phyloP scores from a whole-genome alignment of 306 rosid genomes.

The Datisca glomerata region DNA sequence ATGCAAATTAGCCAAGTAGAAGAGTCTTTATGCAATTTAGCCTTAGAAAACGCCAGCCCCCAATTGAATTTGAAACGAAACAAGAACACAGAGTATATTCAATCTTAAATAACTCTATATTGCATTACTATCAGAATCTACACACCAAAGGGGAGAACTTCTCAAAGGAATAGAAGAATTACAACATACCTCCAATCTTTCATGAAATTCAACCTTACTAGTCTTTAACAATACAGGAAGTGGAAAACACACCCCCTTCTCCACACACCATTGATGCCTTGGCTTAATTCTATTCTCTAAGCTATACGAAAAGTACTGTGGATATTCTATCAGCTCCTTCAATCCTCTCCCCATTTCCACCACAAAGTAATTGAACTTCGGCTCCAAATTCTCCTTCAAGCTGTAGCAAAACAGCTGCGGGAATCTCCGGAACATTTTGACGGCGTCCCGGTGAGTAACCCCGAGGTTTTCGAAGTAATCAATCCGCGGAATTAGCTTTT shows the following conservation, averaged over 20 bases:
- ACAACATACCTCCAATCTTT: constrained; percentile 60
- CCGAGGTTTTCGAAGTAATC: constrained; percentile 66
- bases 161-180: constrained; percentile 62
- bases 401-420: constrained; percentile 71
- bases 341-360: constrained; percentile 83
- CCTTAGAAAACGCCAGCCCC: too few relatives aligned
- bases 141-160: constrained; percentile 66
- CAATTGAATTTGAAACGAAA: too few relatives aligned
- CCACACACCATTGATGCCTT: constrained; percentile 71
- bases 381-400: constrained; percentile 57
- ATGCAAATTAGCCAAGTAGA: too few relatives aligned
- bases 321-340: constrained; percentile 75
- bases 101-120: constrained; percentile 13
- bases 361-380: constrained; percentile 72
- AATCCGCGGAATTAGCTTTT: constrained; percentile 56
- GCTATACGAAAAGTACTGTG: constrained; percentile 80
- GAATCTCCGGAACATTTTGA: constrained; percentile 53
- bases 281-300: constrained; percentile 78
- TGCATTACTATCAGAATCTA: constrained; percentile 23
- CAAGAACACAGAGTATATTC: too few relatives aligned
- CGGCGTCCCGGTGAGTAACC: constrained; percentile 39
- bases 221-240: constrained; percentile 56
- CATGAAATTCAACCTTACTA: constrained; percentile 30
- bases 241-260: constrained; percentile 75
- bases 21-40: too few relatives aligned